phyloP scores from a whole-genome alignment of 2,329 filamentous ascomycete species.

The Ophiocordyceps sinensis region DNA sequence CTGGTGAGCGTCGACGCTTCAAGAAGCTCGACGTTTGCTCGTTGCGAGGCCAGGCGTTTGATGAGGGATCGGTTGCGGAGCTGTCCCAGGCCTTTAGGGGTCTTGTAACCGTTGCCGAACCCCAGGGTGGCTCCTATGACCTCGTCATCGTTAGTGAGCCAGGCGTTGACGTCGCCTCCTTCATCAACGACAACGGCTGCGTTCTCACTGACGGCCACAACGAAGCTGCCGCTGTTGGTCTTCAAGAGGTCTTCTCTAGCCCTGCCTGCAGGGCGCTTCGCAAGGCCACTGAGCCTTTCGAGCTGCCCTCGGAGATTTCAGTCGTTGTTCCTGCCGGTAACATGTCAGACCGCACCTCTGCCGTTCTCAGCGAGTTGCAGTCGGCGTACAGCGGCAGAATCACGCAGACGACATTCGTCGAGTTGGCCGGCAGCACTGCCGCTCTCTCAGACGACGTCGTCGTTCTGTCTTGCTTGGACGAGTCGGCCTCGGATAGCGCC shows the following conservation, averaged over 20 bases:
- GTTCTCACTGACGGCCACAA: constrained; percentile 12
- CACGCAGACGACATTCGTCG: constrained; percentile 5
- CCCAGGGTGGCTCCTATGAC: constrained; percentile 6
- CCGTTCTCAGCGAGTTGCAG: constrained; percentile 6
- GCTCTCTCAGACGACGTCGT: constrained; percentile 6
- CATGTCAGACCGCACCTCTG: constrained; percentile 4
- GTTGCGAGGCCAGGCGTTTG: constrained; percentile 2
- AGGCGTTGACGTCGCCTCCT: constrained; percentile 4
- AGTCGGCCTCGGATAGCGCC: constrained; percentile 5
- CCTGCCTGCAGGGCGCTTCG: constrained; percentile 4
- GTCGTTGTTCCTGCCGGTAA: constrained; percentile 6
- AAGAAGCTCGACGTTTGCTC: constrained; percentile 8
- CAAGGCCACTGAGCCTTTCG: constrained; percentile 1
- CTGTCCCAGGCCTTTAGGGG: constrained; percentile 2
- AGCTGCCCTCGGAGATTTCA: constrained; percentile 4
- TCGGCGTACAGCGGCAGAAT: constrained; percentile 3
- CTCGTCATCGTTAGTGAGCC: constrained; percentile 9
- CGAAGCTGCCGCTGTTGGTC: constrained; percentile 3
- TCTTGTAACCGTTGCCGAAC: constrained; percentile 6
- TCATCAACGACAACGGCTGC: constrained; percentile 32
- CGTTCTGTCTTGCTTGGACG: constrained; percentile 8
- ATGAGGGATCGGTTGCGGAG: constrained; percentile 4
- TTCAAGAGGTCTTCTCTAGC: constrained; percentile 5
- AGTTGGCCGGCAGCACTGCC: constrained; percentile 3
- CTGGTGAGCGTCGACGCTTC: constrained; percentile 8